phyloP scores from a whole-genome alignment of 2,329 filamentous ascomycete genomes.

The Incumbomyces lentus region DNA sequence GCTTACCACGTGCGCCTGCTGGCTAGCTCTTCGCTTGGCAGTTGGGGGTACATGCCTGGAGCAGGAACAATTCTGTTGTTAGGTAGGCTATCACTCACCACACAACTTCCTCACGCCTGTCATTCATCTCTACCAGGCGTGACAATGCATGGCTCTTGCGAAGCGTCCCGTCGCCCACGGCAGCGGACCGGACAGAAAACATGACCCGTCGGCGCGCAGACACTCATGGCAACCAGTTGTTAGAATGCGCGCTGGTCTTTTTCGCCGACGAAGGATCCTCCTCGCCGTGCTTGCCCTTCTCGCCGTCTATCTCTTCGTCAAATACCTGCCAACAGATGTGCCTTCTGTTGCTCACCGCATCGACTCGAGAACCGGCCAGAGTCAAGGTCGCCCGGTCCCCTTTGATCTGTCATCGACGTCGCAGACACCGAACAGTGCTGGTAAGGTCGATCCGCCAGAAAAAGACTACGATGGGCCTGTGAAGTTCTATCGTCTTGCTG shows the following conservation, averaged over 20 bases:
- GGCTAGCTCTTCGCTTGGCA: no score
- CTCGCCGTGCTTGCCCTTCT: conserved; percentile 39
- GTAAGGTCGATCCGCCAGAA: conserved; percentile 18
- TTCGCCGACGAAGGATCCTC: conserved; percentile 40
- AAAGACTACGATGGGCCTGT: conserved; percentile 59
- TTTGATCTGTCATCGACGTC: background rate
- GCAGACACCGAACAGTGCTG: background rate
- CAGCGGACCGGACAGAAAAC: conserved; percentile 11
- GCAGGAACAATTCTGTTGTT: no score
- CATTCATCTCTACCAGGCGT: background rate
- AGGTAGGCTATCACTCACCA: no score
- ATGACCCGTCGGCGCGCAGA: background rate
- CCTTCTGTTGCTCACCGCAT: conserved; percentile 25
- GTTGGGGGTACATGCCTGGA: no score
- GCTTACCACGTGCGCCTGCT: no score
- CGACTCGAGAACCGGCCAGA: conserved; percentile 17
- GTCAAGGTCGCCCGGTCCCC: background rate
- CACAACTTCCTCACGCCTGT: no score
- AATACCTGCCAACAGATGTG: conserved; percentile 49
- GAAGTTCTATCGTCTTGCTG: conserved; percentile 54
- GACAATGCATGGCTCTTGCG: conserved; percentile 7
- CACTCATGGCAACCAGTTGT: conserved; percentile 3
- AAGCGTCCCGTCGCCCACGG: conserved; percentile 10
- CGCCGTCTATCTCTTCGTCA: conserved; percentile 53
- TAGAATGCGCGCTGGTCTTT: conserved; percentile 20